phyloP scores from a whole-genome alignment of 2,329 filamentous ascomycete genomes.

The Colletotrichum chrysophilum region DNA sequence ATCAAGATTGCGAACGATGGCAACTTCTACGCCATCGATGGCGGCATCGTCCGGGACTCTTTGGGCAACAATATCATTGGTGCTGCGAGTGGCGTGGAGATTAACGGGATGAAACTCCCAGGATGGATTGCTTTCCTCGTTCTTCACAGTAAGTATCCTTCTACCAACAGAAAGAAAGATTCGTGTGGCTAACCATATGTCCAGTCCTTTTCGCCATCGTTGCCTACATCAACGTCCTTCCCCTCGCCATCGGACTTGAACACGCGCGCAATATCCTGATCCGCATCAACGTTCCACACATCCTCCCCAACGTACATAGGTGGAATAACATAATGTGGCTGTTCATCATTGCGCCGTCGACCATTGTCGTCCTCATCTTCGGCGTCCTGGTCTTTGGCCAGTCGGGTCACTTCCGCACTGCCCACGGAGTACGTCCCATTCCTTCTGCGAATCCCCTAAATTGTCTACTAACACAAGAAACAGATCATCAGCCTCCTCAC shows the following conservation, averaged over 20 bases:
- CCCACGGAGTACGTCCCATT: conserved; percentile 31
- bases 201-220: conserved; percentile 30
- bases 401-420: conserved; percentile 30
- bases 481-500: conserved; percentile 34
- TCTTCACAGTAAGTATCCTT: conserved; percentile 27
- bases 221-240: conserved; percentile 29
- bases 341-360: conserved; percentile 27
- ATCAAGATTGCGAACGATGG: conserved; percentile 30
- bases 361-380: conserved; percentile 30
- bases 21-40: conserved; percentile 32
- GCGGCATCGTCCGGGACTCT: conserved; percentile 22
- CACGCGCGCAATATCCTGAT: conserved; percentile 29
- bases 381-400: conserved; percentile 28
- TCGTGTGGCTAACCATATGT: neutral
- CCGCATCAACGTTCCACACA: conserved; percentile 24
- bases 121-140: conserved; percentile 25
- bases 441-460: neutral
- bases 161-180: neutral
- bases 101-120: conserved; percentile 22
- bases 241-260: conserved; percentile 31
- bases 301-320: conserved; percentile 27
- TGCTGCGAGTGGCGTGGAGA: conserved; percentile 25
- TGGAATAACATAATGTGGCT: conserved; percentile 31
- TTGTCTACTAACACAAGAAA: neutral
- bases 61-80: conserved; percentile 20